Evolutionary conservation across 208 protist species (phyloP).

Genomic region (Acanthamoeba lenticulata): DNA sequence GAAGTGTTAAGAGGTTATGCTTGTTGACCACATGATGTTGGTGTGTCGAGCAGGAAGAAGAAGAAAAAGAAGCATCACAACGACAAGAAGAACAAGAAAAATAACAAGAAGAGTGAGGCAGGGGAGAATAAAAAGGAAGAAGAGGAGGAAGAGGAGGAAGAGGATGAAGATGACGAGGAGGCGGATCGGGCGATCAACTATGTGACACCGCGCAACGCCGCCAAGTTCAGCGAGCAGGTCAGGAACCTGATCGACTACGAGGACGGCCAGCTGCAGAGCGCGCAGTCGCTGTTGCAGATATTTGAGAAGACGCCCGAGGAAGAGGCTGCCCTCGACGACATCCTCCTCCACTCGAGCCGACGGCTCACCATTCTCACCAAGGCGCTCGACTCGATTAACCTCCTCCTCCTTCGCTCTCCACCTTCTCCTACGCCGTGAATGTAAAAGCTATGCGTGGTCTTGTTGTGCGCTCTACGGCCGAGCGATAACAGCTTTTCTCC

Average conservation of each 20-base stretch:
- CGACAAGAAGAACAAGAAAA: too few relatives aligned
- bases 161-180: not conserved
- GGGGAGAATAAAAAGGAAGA: not conserved
- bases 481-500: not conserved
- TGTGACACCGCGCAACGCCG: slow-evolving; percentile 22
- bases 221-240: slow-evolving; percentile 40
- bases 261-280: slow-evolving; percentile 45
- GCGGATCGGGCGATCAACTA: not conserved
- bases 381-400: not conserved
- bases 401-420: not conserved
- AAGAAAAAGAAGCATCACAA: too few relatives aligned
- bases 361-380: not conserved
- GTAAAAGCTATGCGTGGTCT: too few relatives aligned
- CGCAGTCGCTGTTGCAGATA: slow-evolving; percentile 3
- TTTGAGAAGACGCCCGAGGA: slow-evolving; percentile 26
- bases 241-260: not conserved
- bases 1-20: not conserved
- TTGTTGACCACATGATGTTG: too few relatives aligned
- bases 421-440: too few relatives aligned
- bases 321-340: slow-evolving; percentile 5
- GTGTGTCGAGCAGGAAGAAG: too few relatives aligned
- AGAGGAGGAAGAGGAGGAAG: not conserved
- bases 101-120: not conserved
- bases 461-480: not conserved
- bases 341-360: slow-evolving; percentile 18